Evolutionary conservation across 371 early-diverging fungal species (phyloP).

Genomic region (Scutellospora calospora): DNA sequence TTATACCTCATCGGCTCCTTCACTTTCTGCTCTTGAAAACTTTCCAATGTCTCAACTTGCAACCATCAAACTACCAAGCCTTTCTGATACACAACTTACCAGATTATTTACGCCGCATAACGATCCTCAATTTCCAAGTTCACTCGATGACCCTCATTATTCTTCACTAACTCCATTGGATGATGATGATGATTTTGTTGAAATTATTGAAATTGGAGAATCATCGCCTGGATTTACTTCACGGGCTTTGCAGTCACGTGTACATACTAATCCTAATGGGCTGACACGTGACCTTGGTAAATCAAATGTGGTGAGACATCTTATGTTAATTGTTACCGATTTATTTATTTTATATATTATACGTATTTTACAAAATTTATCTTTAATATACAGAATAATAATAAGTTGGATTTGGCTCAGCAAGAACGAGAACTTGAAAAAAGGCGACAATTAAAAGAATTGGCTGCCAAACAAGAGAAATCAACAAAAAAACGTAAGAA

Average conservation of each 20-base stretch:
- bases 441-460: constrained; percentile 3
- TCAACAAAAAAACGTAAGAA: constrained; percentile 12
- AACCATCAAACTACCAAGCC: constrained; percentile 17
- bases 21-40: not conserved
- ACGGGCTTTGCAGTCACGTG: too few relatives aligned
- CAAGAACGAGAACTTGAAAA: constrained; percentile 5
- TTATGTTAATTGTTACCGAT: not conserved
- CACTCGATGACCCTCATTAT: not conserved
- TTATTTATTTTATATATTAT: not conserved
- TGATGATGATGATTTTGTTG: not conserved
- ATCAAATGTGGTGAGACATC: not conserved
- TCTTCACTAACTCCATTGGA: not conserved
- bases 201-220: not conserved
- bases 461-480: not conserved
- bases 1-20: not conserved
- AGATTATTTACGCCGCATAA: not conserved
- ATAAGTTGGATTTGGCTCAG: not conserved
- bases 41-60: not conserved
- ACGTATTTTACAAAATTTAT: not conserved
- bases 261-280: too few relatives aligned
- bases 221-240: too few relatives aligned
- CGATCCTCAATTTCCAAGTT: not conserved
- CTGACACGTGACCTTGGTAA: not conserved
- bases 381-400: not conserved
- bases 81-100: constrained; percentile 13